These are phyloP conservation scores for Liquidambar formosana DNA, from an alignment of 164 flowering plant species.

Conservation along the genomic window DNA sequence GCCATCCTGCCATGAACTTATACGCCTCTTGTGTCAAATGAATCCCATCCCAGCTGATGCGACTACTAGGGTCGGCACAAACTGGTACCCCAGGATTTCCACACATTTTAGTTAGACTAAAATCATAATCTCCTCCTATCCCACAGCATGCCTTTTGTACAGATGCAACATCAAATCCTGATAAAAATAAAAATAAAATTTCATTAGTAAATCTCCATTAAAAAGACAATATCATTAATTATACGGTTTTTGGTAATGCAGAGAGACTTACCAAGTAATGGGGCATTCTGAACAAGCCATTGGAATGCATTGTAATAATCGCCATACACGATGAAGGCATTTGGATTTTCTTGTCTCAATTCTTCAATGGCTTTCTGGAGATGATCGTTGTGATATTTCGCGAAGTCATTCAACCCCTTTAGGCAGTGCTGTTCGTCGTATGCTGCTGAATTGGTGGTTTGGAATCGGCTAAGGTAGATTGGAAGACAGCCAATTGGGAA, in stretches of 20 bases:
- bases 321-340: conserved; percentile 7
- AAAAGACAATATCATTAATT: too few relatives aligned
- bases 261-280: conserved; percentile 6
- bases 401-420: conserved; percentile 19
- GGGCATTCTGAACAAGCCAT: neutral
- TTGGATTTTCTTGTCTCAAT: conserved; percentile 7
- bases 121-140: too few relatives aligned
- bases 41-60: conserved; percentile 31
- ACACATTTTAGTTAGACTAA: too few relatives aligned
- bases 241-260: too few relatives aligned
- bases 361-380: conserved; percentile 19
- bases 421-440: conserved; percentile 26
- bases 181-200: too few relatives aligned
- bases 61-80: conserved; percentile 17
- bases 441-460: conserved; percentile 11
- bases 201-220: neutral
- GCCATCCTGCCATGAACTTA: conserved; percentile 10
- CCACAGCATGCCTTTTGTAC: too few relatives aligned
- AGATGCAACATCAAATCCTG: too few relatives aligned
- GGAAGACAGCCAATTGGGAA: conserved; percentile 20
- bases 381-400: conserved; percentile 18
- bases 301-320: conserved; percentile 11
- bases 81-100: neutral
- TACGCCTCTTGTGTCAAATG: conserved; percentile 27
- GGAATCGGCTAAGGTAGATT: conserved; percentile 5